Evolutionary conservation across 1,139 yeast genomes (phyloP).

Genomic region (Blastobotrys apis): DNA sequence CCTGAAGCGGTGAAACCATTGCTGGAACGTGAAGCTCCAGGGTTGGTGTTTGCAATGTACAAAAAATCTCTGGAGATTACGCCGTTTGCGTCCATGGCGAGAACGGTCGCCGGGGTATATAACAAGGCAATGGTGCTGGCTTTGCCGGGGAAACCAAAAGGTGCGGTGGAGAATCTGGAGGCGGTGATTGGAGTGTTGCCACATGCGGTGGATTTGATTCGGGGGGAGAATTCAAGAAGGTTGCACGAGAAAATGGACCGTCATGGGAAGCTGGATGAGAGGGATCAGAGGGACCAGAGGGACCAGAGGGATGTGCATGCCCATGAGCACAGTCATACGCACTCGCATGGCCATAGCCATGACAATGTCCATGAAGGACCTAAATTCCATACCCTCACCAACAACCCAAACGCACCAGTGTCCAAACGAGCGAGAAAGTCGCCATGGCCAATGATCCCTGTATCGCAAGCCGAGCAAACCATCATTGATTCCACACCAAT

Average conservation of each 20-base stretch:
- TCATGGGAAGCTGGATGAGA: constrained; percentile 23
- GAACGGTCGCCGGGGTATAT: constrained; percentile 47
- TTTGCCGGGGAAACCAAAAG: constrained; percentile 49
- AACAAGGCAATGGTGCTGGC: constrained; percentile 38
- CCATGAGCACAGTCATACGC: constrained; percentile 23
- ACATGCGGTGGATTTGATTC: constrained; percentile 42
- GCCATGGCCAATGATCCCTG: constrained; percentile 45
- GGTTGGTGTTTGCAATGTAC: constrained; percentile 46
- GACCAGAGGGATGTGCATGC: constrained; percentile 14
- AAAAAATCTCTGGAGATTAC: constrained; percentile 39
- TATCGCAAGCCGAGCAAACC: constrained; percentile 35
- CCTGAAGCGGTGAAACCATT: constrained; percentile 46
- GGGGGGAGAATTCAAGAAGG: constrained; percentile 36
- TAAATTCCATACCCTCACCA: constrained; percentile 21
- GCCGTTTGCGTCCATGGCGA: constrained; percentile 43
- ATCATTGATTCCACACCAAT: constrained; percentile 20
- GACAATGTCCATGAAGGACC: constrained; percentile 24
- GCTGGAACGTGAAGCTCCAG: constrained; percentile 43
- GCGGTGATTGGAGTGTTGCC: constrained; percentile 38
- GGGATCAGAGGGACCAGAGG: constrained; percentile 8
- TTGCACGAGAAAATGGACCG: constrained; percentile 32
- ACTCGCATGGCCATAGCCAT: constrained; percentile 24
- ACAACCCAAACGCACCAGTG: constrained; percentile 38
- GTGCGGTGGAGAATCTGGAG: constrained; percentile 42
- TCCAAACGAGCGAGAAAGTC: constrained; percentile 42